A percentile compares a stretch with the other conserved stretches of the same genome.
Evolutionary conservation across 805 yeast genomes (phyloP).

Genomic region (Torulaspora franciscae): DNA sequence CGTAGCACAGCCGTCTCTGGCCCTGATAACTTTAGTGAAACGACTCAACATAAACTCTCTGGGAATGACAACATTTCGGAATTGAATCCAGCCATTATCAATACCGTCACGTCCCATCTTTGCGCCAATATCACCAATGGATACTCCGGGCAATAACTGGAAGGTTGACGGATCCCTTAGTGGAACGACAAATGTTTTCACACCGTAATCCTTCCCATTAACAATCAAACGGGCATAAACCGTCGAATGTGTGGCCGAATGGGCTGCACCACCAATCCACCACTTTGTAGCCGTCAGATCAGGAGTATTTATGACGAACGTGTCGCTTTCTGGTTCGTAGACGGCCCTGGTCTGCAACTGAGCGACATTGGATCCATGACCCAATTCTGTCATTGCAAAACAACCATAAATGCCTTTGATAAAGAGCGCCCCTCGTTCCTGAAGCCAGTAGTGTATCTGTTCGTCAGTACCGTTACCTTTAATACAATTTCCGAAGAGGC

Average conservation of each 20-base stretch:
- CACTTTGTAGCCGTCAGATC: constrained; percentile 91
- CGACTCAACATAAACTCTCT: constrained; percentile 76
- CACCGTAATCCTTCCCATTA: constrained; percentile 83
- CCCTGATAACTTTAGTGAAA: constrained; percentile 64
- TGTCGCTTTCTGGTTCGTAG: constrained; percentile 58
- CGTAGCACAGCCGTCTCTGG: constrained; percentile 51
- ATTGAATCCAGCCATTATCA: constrained; percentile 96
- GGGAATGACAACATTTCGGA: constrained; percentile 77
- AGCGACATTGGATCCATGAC: constrained; percentile 92
- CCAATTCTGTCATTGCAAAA: constrained; percentile 89
- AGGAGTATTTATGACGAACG: constrained; percentile 78
- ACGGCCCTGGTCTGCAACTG: constrained; percentile 91
- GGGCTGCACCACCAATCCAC: constrained; percentile 99
- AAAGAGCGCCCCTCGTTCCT: constrained; percentile 56
- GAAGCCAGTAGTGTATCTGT: constrained; percentile 81
- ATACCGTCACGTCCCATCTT: constrained; percentile 96
- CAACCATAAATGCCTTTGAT: constrained; percentile 73
- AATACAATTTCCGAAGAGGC: constrained; percentile 74
- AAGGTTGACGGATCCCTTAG: constrained; percentile 66
- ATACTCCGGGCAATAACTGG: constrained; percentile 69
- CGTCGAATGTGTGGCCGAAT: constrained; percentile 83
- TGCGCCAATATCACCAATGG: constrained; percentile 88
- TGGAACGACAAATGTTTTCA: constrained; percentile 88
- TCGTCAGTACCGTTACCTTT: constrained; percentile 84
- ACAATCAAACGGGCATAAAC: constrained; percentile 81